Conservation (phyloP, 140 eudicot genomes). For the Senecio squalidus region DNA sequence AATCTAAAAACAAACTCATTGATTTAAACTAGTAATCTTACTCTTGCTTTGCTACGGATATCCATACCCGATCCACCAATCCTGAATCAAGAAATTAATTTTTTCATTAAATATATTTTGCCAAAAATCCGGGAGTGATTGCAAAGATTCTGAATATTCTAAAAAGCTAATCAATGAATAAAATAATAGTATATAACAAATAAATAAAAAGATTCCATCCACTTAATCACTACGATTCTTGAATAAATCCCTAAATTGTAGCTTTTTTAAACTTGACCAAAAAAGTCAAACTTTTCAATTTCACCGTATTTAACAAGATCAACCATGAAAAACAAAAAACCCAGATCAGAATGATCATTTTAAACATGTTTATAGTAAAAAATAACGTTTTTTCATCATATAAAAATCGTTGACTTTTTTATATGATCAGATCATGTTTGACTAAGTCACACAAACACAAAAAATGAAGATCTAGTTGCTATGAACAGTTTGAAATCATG, state of each 20-base stretch:
- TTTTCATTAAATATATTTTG: too few species aligned
- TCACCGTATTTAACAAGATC: slow-evolving; percentile 6
- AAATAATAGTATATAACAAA: too few species aligned
- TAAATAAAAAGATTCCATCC: too few species aligned
- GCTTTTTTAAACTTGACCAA: slow-evolving; percentile 12
- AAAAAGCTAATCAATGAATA: too few species aligned
- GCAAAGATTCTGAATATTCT: too few species aligned
- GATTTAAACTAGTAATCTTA: slow-evolving; percentile 15
- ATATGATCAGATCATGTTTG: slow-evolving; percentile 13
- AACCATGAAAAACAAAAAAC: slow-evolving; percentile 7
- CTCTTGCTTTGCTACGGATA: slow-evolving; percentile 88
- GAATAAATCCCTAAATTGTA: slow-evolving; percentile 9
- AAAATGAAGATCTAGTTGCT: slow-evolving; percentile 15
- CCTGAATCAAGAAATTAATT: slow-evolving; percentile 34
- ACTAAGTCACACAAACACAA: slow-evolving; percentile 6
- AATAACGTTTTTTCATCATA: background rate
- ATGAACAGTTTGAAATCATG: background rate
- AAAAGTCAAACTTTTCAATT: slow-evolving; percentile 16
- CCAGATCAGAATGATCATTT: slow-evolving; percentile 17
- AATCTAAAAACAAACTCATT: background rate
- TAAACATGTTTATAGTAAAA: too few species aligned
- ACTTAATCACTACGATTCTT: too few species aligned
- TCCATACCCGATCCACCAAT: slow-evolving; percentile 90
- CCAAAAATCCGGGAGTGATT: too few species aligned
- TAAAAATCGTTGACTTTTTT: slow-evolving; percentile 14